Base-by-base conservation (phyloP, 78 protist genomes). In the Trichosphaerium sp. region DNA sequence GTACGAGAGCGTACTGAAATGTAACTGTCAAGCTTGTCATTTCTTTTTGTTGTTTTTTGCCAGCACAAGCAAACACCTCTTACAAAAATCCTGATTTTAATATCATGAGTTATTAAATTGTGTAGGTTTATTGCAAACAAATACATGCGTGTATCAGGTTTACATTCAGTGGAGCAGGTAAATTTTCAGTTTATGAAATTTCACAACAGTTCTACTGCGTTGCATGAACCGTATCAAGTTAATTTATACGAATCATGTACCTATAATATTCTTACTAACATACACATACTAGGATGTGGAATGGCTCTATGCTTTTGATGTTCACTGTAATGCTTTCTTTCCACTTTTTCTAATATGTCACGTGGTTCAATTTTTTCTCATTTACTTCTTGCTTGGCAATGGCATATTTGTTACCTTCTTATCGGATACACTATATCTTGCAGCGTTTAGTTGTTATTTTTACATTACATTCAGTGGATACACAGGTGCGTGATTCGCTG, bases 271-370 rank as follows among this genome's bases (percentile, higher is more conserved):
- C n/a, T n/a, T n/a, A n/a, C n/a, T n/a, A n/a, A n/a, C n/a, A n/a
- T n/a, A n/a, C n/a, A n/a, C n/a, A n/a, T n/a, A n/a, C n/a, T n/a
- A 76, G 65, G 69, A 18, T 14, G 94, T 95, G 26, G 99, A 95
- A 58, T 92, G 94, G 91, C 43, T 62, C 8, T 93, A 92, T 40
- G 78, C 92, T 4, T 93, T 93, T 37, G 99, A 95, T 55, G 73
- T 95, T 29, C 99, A 95, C 62, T 95, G 99, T 82, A 95, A 95
- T 71, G 41, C 90, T 37, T 92, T 81, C 65, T 82, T 93, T 68
- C 86, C 91, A 18, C 59, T 88, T 26, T 71, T 88, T 44, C 59
- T 93, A 32, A 5, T 84, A 31, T 41, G 80, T 32, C 60, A 80
- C 56, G 94, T 80, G 25, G 29, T 80, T 31, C 98, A 93, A 56